Evolutionary conservation across 371 early-diverging fungal species (phyloP).

Genomic region (Apophysomyces variabilis): DNA sequence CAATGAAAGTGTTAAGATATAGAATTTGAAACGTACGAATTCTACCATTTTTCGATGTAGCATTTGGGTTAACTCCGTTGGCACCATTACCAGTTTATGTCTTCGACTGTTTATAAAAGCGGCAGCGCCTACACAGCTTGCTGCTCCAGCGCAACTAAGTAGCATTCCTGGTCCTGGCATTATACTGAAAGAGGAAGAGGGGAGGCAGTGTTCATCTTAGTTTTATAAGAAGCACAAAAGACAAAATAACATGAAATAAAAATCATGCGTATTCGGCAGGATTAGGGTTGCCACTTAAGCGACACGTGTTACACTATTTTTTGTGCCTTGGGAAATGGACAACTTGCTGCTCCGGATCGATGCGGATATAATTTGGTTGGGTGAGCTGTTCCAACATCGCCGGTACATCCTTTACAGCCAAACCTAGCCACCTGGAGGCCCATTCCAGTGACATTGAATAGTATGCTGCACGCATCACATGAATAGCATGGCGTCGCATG

Average conservation of each 20-base stretch:
- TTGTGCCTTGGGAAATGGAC: neutral
- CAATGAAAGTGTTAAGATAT: too few relatives aligned
- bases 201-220: neutral
- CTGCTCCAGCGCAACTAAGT: too few relatives aligned
- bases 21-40: too few relatives aligned
- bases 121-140: too few relatives aligned
- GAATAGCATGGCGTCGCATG: neutral
- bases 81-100: too few relatives aligned
- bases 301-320: neutral
- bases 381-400: neutral
- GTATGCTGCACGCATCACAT: neutral
- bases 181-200: neutral
- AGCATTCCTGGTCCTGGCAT: too few relatives aligned
- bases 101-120: too few relatives aligned
- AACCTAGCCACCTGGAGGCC: neutral
- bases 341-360: slow-evolving; percentile 3
- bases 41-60: too few relatives aligned
- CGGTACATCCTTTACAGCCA: neutral
- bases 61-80: too few relatives aligned
- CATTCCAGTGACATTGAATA: neutral
- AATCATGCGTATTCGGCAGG: neutral
- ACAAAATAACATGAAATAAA: neutral
- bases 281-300: neutral
- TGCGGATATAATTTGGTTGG: neutral
- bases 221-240: neutral